Percentiles rank a stretch among this genome's conserved stretches.
Evolutionary conservation across 2,329 filamentous ascomycete genomes (phyloP).

Genomic region (Madurella mycetomatis): DNA sequence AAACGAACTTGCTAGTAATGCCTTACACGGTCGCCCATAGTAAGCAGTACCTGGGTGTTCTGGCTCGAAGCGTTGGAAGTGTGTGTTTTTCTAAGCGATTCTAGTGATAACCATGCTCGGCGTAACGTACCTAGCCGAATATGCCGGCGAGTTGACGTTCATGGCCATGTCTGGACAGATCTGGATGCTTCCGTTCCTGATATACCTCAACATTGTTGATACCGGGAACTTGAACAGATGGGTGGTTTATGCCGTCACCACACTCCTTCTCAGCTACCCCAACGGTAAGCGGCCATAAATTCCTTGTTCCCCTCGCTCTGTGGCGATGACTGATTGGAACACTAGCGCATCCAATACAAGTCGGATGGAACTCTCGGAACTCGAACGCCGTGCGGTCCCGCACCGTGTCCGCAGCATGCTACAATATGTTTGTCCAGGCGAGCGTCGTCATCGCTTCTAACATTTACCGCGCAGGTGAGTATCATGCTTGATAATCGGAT

Average conservation of each 20-base stretch:
- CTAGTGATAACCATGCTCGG: constrained; percentile 35
- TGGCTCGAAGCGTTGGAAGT: not conserved
- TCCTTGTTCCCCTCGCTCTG: not conserved
- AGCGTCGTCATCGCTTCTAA: constrained; percentile 40
- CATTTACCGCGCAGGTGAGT: constrained; percentile 32
- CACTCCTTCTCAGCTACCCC: constrained; percentile 38
- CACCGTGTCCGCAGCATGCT: constrained; percentile 59
- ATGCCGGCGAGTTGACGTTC: constrained; percentile 46
- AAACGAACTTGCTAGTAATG: constrained; percentile 61
- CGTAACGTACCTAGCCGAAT: constrained; percentile 39
- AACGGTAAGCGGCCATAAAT: constrained; percentile 30
- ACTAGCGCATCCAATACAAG: constrained; percentile 45
- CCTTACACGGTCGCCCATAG: constrained; percentile 40
- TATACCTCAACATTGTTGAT: constrained; percentile 44
- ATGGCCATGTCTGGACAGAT: constrained; percentile 47
- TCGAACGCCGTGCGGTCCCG: constrained; percentile 58
- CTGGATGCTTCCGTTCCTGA: constrained; percentile 57
- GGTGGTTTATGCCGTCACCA: constrained; percentile 40
- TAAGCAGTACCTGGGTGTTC: constrained; percentile 7
- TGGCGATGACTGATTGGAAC: constrained; percentile 11
- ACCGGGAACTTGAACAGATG: constrained; percentile 37
- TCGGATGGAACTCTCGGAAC: constrained; percentile 50
- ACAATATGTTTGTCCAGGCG: constrained; percentile 52
- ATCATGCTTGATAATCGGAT: not conserved
- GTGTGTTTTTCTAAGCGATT: not conserved